A percentile compares a stretch with the other conserved stretches of the same genome.
These are phyloP conservation scores for Amylostereum areolatum DNA, from an alignment of 1,284 basidiomycete genomes.

Conservation along the genomic window DNA sequence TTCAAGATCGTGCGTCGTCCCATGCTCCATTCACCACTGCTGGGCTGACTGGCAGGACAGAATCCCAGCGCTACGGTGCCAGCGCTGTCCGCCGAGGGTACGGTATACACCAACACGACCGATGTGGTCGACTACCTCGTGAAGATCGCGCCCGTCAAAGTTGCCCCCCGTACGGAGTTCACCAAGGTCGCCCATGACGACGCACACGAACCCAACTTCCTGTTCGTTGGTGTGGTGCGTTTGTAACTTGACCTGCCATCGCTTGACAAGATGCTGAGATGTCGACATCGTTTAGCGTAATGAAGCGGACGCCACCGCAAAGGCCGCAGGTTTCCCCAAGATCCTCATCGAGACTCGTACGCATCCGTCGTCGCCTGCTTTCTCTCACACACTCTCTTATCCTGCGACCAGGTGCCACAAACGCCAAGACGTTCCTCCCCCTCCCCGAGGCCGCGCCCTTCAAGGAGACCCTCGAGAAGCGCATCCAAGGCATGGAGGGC, in stretches of 20 bases:
- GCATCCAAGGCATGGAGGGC: slow-evolving; percentile 40
- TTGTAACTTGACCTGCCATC: no score
- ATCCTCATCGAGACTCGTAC: slow-evolving; percentile 41
- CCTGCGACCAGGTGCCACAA: background rate
- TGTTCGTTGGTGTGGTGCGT: slow-evolving; percentile 41
- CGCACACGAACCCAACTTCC: slow-evolving; percentile 54
- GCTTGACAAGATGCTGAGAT: no score
- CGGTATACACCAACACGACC: slow-evolving; percentile 40
- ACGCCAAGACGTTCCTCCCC: slow-evolving; percentile 27
- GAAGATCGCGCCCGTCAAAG: slow-evolving; percentile 35
- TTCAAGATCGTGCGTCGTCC: slow-evolving; percentile 36
- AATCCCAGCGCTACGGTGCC: slow-evolving; percentile 53
- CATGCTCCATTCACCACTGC: background rate
- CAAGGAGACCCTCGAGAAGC: slow-evolving; percentile 47
- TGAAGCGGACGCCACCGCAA: slow-evolving; percentile 46
- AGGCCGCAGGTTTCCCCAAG: slow-evolving; percentile 30
- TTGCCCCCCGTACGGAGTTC: slow-evolving; percentile 28
- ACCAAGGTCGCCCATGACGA: slow-evolving; percentile 46
- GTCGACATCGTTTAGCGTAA: no score
- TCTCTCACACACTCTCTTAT: no score
- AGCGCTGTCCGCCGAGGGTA: slow-evolving; percentile 38
- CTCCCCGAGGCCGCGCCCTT: slow-evolving; percentile 36
- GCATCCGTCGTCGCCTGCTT: no score
- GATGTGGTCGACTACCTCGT: slow-evolving; percentile 46
- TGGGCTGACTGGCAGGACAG: slow-evolving; percentile 20